phyloP scores from a whole-genome alignment of 805 yeast genomes.

The Barnettozyma sucrosica region DNA sequence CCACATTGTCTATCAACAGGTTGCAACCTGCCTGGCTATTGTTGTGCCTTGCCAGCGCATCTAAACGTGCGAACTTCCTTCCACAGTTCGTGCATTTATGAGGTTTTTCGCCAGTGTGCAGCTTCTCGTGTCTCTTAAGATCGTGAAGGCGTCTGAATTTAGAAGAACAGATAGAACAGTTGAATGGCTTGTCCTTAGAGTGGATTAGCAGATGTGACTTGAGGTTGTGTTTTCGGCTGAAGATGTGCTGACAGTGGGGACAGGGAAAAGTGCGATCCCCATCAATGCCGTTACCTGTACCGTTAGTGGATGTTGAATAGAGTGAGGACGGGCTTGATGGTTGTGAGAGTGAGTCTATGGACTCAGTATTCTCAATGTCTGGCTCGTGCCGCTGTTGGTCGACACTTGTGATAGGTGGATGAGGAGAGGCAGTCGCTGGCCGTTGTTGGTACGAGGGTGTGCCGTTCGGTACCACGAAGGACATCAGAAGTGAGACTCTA shows the following conservation, averaged over 20 bases:
- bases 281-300: neutral
- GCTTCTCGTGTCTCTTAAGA: slow-evolving; percentile 65
- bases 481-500: neutral
- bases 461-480: neutral
- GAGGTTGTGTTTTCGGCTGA: slow-evolving; percentile 69
- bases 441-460: neutral
- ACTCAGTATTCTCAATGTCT: neutral
- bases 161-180: slow-evolving; percentile 54
- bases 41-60: slow-evolving; percentile 66
- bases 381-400: neutral
- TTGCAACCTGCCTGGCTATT: slow-evolving; percentile 35
- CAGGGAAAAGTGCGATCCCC: slow-evolving; percentile 41
- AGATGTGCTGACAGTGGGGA: slow-evolving; percentile 53
- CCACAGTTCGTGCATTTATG: slow-evolving; percentile 55
- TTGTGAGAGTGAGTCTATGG: slow-evolving; percentile 2
- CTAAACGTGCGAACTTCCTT: slow-evolving; percentile 65
- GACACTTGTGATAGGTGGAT: neutral
- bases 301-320: neutral
- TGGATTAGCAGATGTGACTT: slow-evolving; percentile 69
- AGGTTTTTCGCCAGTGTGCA: slow-evolving; percentile 75
- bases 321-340: slow-evolving; percentile 4
- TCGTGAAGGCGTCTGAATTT: slow-evolving; percentile 72
- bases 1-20: slow-evolving; percentile 15
- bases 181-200: slow-evolving; percentile 56
- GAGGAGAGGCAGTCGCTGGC: neutral